A percentile compares a stretch with the other conserved stretches of the same genome.
Conservation (phyloP, 306 rosid genomes). For the Rubus parviflorus region DNA sequence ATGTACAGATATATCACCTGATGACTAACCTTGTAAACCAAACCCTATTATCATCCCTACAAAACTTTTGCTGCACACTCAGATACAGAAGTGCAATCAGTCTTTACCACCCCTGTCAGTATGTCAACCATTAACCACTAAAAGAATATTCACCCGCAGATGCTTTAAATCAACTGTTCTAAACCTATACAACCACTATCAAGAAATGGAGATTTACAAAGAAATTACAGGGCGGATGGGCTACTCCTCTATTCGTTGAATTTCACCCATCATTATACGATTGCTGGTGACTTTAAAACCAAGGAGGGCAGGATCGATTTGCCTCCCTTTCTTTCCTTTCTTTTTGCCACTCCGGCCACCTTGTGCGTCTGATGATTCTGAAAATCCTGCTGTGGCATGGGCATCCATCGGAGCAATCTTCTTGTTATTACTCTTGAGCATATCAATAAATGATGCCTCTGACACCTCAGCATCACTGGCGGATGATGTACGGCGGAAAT, state of each 20-base stretch:
- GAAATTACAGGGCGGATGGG: not conserved
- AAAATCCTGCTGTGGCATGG: conserved; percentile 22
- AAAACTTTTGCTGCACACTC: conserved; percentile 20
- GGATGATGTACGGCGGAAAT: conserved; percentile 38
- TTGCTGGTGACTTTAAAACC: conserved; percentile 63
- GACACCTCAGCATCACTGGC: conserved; percentile 41
- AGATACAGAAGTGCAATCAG: not conserved
- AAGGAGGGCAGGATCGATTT: conserved; percentile 59
- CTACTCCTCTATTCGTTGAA: conserved; percentile 54
- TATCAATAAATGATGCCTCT: conserved; percentile 59
- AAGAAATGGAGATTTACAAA: not conserved
- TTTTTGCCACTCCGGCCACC: conserved; percentile 49
- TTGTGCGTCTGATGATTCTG: conserved; percentile 45
- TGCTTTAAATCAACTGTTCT: conserved; percentile 17
- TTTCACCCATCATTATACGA: conserved; percentile 69
- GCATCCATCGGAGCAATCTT: conserved; percentile 37
- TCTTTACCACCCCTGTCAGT: not conserved
- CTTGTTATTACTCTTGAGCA: conserved; percentile 51
- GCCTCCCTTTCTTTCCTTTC: conserved; percentile 64
- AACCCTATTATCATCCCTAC: conserved; percentile 20
- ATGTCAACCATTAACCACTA: not conserved
- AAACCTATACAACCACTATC: conserved; percentile 22
- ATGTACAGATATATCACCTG: not conserved
- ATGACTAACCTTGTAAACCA: conserved; percentile 12
- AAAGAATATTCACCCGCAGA: conserved; percentile 21